phyloP scores from a whole-genome alignment of 1,139 yeast genomes.

The Suhomyces bolitotheri region DNA sequence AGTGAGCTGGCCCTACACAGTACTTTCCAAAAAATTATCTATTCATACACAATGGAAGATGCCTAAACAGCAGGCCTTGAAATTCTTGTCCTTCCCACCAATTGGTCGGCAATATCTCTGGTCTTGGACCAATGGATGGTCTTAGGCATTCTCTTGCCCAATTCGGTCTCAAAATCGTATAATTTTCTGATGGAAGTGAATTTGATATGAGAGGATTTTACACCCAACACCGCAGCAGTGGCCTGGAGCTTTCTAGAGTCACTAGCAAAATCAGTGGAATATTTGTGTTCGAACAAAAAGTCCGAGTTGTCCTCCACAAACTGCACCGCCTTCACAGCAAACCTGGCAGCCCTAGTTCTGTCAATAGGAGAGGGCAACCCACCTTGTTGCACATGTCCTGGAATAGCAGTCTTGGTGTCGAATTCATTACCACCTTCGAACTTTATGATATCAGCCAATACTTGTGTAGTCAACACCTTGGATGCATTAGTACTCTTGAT shows the following conservation, averaged over 20 bases:
- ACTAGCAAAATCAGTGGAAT: slow-evolving; percentile 33
- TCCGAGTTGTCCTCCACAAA: slow-evolving; percentile 55
- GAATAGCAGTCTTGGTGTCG: slow-evolving; percentile 75
- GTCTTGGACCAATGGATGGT: slow-evolving; percentile 77
- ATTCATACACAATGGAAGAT: too few relatives aligned
- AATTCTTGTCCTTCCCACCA: slow-evolving; percentile 67
- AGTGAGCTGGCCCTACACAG: too few relatives aligned
- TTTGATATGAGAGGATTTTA: slow-evolving; percentile 72
- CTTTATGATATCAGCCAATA: slow-evolving; percentile 66
- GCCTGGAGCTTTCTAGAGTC: slow-evolving; percentile 39
- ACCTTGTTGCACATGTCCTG: slow-evolving; percentile 87
- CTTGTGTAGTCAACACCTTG: slow-evolving; percentile 62
- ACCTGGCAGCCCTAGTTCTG: slow-evolving; percentile 68
- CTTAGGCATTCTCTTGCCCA: slow-evolving; percentile 83
- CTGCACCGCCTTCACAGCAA: slow-evolving; percentile 68
- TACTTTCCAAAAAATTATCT: too few relatives aligned
- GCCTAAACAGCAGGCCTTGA: slow-evolving; percentile 1
- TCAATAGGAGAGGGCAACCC: slow-evolving; percentile 78
- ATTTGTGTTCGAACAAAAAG: slow-evolving; percentile 24
- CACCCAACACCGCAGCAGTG: slow-evolving; percentile 87
- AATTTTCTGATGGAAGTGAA: slow-evolving; percentile 74
- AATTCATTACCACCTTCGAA: slow-evolving; percentile 67
- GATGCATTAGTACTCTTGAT: slow-evolving; percentile 72
- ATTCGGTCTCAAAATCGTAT: slow-evolving; percentile 84
- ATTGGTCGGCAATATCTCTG: slow-evolving; percentile 77